A percentile compares a stretch with the other conserved stretches of the same genome.
Conservation (phyloP, 2,329 filamentous ascomycete genomes). For the Lasiodiplodia theobromae region DNA sequence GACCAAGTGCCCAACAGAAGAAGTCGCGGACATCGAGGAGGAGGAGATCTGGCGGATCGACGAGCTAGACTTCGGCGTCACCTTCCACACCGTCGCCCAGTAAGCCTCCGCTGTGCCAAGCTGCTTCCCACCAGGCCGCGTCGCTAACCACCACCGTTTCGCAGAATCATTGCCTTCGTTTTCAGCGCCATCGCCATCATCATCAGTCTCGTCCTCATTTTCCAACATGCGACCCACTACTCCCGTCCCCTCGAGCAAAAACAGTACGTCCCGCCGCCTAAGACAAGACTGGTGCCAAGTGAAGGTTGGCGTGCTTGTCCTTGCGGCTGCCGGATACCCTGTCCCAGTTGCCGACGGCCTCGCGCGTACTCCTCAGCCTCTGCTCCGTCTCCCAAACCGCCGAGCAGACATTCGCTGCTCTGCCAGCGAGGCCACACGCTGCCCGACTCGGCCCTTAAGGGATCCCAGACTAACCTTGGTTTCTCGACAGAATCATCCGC, state of each 20-base stretch:
- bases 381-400: background rate
- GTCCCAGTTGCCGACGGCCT: background rate
- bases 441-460: background rate
- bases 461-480: background rate
- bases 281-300: conserved; percentile 11
- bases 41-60: conserved; percentile 29
- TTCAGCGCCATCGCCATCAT: conserved; percentile 61
- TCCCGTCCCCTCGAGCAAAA: conserved; percentile 66
- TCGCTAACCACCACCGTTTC: background rate
- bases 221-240: conserved; percentile 67
- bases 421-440: background rate
- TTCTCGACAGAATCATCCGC: conserved; percentile 72
- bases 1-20: conserved; percentile 39
- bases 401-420: background rate
- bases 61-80: conserved; percentile 28
- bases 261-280: conserved; percentile 53
- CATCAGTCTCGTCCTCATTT: conserved; percentile 62
- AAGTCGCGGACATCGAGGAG: conserved; percentile 46
- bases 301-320: conserved; percentile 12
- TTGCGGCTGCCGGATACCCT: background rate
- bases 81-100: conserved; percentile 28
- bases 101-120: conserved; percentile 23
- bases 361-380: background rate
- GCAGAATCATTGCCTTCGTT: conserved; percentile 54
- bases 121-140: background rate